phyloP scores from a whole-genome alignment of 2,329 filamentous ascomycete genomes.

The Epichloe brachyelytri region DNA sequence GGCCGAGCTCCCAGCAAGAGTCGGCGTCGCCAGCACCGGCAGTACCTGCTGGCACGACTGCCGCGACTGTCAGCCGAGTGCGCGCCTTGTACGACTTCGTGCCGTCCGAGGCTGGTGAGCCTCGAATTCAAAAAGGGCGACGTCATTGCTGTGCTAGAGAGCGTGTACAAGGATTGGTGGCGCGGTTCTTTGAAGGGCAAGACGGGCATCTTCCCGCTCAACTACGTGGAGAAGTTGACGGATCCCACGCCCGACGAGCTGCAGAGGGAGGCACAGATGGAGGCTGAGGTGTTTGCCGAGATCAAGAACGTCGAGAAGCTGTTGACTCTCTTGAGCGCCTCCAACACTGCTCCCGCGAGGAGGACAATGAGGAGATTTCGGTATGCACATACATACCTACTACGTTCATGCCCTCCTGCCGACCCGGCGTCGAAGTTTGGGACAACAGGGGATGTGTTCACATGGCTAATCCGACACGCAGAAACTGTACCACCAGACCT shows the following conservation, averaged over 20 bases:
- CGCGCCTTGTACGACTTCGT: constrained; percentile 90
- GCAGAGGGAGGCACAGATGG: constrained; percentile 92
- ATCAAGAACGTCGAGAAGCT: constrained; percentile 56
- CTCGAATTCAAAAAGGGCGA: constrained; percentile 94
- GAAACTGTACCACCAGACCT: constrained; percentile 80
- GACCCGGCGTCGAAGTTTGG: too few species aligned
- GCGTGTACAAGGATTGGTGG: constrained; percentile 99
- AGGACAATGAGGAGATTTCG: constrained; percentile 96
- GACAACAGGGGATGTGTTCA: background rate
- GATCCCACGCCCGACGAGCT: constrained; percentile 92
- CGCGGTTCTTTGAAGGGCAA: constrained; percentile 87
- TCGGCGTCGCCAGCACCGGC: constrained; percentile 33
- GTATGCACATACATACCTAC: constrained; percentile 27
- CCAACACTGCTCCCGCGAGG: constrained; percentile 63
- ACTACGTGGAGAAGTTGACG: constrained; percentile 95
- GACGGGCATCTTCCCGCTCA: constrained; percentile 94
- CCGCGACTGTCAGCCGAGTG: constrained; percentile 89
- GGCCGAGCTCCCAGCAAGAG: constrained; percentile 27
- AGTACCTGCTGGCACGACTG: constrained; percentile 73
- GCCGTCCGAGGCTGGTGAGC: constrained; percentile 83
- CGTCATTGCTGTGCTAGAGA: constrained; percentile 92
- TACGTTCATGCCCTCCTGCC: too few species aligned
- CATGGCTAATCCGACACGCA: constrained; percentile 23
- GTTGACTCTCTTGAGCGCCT: constrained; percentile 80
- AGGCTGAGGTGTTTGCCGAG: constrained; percentile 55